phyloP scores from a whole-genome alignment of 78 protist species.

The Tieghemostelium lacteum region DNA sequence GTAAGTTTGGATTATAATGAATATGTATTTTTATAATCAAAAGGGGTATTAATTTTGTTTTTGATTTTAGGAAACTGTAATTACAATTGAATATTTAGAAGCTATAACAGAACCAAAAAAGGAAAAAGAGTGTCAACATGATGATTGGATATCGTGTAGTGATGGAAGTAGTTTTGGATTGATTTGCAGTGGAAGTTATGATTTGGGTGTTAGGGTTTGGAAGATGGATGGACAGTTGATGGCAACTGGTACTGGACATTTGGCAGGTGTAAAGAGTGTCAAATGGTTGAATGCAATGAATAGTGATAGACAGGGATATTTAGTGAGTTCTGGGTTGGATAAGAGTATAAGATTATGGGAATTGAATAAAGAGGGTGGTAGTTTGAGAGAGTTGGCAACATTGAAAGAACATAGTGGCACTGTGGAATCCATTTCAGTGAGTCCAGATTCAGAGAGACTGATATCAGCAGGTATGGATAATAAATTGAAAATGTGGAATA shows the following conservation, averaged over 20 bases:
- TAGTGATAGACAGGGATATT: background rate
- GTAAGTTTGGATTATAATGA: background rate
- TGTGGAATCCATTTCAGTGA: constrained; percentile 27
- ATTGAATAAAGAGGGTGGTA: background rate
- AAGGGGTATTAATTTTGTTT: background rate
- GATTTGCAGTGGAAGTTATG: constrained; percentile 39
- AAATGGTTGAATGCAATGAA: constrained; percentile 10
- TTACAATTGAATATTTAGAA: constrained; percentile 69
- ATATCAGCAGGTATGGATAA: constrained; percentile 34
- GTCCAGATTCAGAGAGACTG: constrained; percentile 31
- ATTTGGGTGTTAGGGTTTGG: constrained; percentile 66
- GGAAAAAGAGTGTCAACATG: constrained; percentile 76
- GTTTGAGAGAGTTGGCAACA: background rate
- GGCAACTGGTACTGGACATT: constrained; percentile 55
- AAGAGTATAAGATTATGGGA: constrained; percentile 65
- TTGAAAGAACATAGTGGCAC: constrained; percentile 51
- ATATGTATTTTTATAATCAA: background rate
- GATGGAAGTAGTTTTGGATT: constrained; percentile 41
- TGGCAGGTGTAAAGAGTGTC: constrained; percentile 58
- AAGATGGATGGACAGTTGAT: constrained; percentile 2
- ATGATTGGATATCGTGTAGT: constrained; percentile 57
- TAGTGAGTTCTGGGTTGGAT: constrained; percentile 47
- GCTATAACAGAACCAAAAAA: constrained; percentile 75
- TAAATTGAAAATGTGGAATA: constrained; percentile 27
- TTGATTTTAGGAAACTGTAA: constrained; percentile 12